phyloP scores from a whole-genome alignment of 2,329 filamentous ascomycete species.

The Claviceps africana region DNA sequence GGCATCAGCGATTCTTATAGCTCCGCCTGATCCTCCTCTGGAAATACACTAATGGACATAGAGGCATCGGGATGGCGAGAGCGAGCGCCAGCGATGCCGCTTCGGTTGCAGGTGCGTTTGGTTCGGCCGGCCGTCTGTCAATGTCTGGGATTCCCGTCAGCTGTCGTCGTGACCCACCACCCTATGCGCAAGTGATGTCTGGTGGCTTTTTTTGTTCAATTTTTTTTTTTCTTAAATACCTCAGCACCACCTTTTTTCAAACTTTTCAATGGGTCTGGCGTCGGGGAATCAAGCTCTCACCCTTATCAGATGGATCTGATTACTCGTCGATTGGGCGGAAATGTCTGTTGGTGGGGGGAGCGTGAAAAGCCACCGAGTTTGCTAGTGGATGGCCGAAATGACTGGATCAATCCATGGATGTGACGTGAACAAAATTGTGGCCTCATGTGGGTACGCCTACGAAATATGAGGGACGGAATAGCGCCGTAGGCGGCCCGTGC shows the following conservation, averaged over 20 bases:
- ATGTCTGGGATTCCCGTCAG: too few relatives aligned
- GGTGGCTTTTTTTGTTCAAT: not conserved
- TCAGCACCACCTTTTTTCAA: not conserved
- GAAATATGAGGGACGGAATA: too few relatives aligned
- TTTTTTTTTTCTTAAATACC: not conserved
- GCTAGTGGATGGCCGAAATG: not conserved
- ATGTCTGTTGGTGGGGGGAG: not conserved
- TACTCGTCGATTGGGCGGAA: not conserved
- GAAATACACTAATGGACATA: not conserved
- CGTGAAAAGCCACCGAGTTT: not conserved
- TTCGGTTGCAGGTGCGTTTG: not conserved
- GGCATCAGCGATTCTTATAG: not conserved
- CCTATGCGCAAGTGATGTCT: not conserved
- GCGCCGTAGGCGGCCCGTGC: too few relatives aligned
- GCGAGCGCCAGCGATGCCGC: not conserved
- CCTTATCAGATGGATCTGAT: slow-evolving; percentile 6
- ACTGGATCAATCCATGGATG: too few relatives aligned
- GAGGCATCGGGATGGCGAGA: not conserved
- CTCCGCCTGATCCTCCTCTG: not conserved
- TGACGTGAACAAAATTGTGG: too few relatives aligned
- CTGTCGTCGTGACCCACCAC: not conserved
- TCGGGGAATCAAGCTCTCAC: not conserved
- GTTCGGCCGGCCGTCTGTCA: too few relatives aligned
- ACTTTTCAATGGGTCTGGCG: not conserved
- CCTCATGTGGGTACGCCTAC: too few relatives aligned